Evolutionary conservation across 495 filamentous ascomycete species (phyloP), one percentile per base, ranked within the genome.

Genomic region (Tuber calosporum): DNA sequence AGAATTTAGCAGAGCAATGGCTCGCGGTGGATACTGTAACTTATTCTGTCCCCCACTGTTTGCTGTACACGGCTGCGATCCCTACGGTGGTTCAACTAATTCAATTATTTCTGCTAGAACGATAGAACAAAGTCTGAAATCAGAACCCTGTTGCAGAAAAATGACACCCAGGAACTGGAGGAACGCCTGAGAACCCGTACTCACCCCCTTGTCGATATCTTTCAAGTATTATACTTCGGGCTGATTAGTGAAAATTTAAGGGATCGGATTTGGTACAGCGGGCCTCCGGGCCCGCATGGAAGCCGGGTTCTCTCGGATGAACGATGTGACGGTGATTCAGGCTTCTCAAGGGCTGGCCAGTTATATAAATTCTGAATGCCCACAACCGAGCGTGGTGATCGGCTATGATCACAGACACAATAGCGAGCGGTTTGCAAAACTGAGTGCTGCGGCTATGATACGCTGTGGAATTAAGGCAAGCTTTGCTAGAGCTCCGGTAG

Each of bases 221-320:
- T 42, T 13, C 22, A 48, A 70, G 20, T 40, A 53, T 36, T 40
- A 53, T 36, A 43, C 70, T 40, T 42, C 69, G 70, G 19, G 72
- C 19, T 41, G 34, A 34, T 42, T 37, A n/a, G 11, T 67, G 45
- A n/a, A 30, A 13, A 48, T 70, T 66, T 41, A 72, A 88, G 87
- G 87, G 67, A 88, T 92, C 77, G 84, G 88, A 70, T 92, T 92
- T 74, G 90, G 90, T 36, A 92, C 90, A 17, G 89, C 90, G 75
- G 80, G 80, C 30, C 84, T 92, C 1, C 86, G 90, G 22, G 89
- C 88, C 67, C 86, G 84, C 45, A 92, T 92, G 90, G 84, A 88
- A 73, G 89, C 89, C 42, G 90, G 90, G 0, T 92, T 91, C 81
- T 84, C 88, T 0, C 88, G 87, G 73, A 89, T 92, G 86, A 92